Evolutionary conservation across 305 asterid genomes (phyloP).

Genomic region (Petunia hybrid): DNA sequence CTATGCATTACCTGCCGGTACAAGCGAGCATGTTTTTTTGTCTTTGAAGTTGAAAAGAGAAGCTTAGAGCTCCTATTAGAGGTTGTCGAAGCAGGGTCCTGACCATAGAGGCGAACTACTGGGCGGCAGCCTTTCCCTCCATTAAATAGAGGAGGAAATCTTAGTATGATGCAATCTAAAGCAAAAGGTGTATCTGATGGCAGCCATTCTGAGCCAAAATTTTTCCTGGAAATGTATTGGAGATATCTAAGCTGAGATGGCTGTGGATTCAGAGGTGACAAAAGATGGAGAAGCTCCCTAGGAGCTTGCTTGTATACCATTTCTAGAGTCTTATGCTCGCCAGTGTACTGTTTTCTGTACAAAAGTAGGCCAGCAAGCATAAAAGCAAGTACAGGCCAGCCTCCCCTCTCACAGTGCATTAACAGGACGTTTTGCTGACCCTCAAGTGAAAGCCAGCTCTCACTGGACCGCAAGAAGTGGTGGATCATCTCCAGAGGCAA

Average conservation of each 20-base stretch:
- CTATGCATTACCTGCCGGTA: constrained; percentile 68
- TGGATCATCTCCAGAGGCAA: constrained; percentile 96
- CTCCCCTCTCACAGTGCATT: constrained; percentile 98
- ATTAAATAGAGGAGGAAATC: constrained; percentile 72
- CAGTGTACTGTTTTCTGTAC: constrained; percentile 85
- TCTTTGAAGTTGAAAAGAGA: constrained; percentile 71
- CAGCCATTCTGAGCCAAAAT: constrained; percentile 89
- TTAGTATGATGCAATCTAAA: constrained; percentile 78
- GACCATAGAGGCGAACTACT: constrained; percentile 88
- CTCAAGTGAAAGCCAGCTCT: constrained; percentile 97
- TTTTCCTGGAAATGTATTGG: constrained; percentile 87
- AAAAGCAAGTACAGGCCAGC: constrained; percentile 99
- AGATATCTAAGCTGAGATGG: constrained; percentile 98
- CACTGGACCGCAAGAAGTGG: constrained; percentile 95
- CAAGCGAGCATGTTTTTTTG: constrained; percentile 59
- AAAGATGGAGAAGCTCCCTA: constrained; percentile 90
- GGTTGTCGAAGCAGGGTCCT: constrained; percentile 78
- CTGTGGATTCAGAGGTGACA: constrained; percentile 94
- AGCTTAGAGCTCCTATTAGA: constrained; percentile 89
- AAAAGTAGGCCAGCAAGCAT: constrained; percentile 98
- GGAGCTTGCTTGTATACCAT: constrained; percentile 99
- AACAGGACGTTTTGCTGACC: constrained; percentile 97
- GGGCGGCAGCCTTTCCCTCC: constrained; percentile 92
- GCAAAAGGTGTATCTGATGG: constrained; percentile 89
- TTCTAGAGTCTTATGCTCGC: constrained; percentile 96